Evolutionary conservation across 495 filamentous ascomycete genomes (phyloP).

Genomic region (Penicillium nucicola): DNA sequence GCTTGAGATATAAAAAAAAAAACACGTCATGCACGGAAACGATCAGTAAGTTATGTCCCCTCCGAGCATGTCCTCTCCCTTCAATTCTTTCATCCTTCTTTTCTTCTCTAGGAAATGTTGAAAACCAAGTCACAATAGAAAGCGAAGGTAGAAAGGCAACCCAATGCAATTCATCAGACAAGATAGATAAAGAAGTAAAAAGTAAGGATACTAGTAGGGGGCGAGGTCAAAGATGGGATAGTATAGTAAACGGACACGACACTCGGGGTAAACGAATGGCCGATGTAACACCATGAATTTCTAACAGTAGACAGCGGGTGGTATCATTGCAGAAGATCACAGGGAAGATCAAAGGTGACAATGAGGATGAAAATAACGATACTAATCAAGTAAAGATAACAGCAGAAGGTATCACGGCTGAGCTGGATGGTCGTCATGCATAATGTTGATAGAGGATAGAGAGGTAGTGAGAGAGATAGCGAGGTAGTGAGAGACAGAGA

Average conservation of each 20-base stretch:
- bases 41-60: too few species aligned
- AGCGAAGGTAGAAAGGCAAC: too few species aligned
- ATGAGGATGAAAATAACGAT: constrained; percentile 11
- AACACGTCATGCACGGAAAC: too few species aligned
- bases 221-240: too few species aligned
- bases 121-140: too few species aligned
- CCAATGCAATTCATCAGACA: too few species aligned
- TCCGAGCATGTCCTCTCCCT: too few species aligned
- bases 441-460: constrained; percentile 5
- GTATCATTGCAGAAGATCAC: constrained; percentile 27
- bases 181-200: too few species aligned
- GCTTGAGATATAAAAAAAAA: too few species aligned
- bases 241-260: not conserved
- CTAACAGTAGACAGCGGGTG: constrained; percentile 29
- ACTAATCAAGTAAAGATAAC: constrained; percentile 2
- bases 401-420: constrained; percentile 22
- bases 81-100: too few species aligned
- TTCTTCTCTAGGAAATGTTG: too few species aligned
- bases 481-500: not conserved
- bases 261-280: constrained; percentile 22
- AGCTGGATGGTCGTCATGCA: constrained; percentile 20
- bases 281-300: constrained; percentile 29
- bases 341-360: constrained; percentile 3
- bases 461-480: not conserved
- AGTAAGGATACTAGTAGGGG: too few species aligned